Conservation (phyloP, 2,329 filamentous ascomycete genomes). For the Aspergillus quadricinctus region DNA sequence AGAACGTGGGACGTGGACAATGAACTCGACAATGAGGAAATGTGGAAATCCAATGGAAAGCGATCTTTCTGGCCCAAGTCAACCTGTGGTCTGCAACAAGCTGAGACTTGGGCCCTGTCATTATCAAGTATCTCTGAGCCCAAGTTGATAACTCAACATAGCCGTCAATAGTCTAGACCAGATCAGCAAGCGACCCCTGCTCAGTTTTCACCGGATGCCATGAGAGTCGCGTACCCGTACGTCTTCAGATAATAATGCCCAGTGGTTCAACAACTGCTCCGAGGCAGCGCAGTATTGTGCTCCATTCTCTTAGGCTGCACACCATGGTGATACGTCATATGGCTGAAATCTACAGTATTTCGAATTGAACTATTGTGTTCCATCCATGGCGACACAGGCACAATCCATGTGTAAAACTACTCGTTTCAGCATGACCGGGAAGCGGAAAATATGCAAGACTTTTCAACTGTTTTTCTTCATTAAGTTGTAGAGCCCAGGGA, state of each 20-base stretch:
- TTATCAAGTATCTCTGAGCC: neutral
- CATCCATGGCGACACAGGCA: neutral
- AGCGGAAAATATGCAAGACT: constrained; percentile 18
- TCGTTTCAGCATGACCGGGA: neutral
- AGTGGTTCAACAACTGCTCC: neutral
- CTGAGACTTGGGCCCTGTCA: neutral
- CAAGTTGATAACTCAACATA: too few relatives aligned
- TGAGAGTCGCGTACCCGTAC: neutral
- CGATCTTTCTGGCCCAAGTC: neutral
- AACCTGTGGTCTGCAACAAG: neutral
- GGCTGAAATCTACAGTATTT: neutral
- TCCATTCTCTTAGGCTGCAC: neutral
- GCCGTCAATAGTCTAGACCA: neutral
- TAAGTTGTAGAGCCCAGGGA: constrained; percentile 28
- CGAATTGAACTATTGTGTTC: neutral
- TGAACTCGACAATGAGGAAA: neutral
- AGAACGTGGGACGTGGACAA: neutral
- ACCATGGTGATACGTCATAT: neutral
- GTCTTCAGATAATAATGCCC: neutral
- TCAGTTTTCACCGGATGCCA: neutral
- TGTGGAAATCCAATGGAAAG: neutral
- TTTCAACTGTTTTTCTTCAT: constrained; percentile 40
- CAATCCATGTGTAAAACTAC: neutral
- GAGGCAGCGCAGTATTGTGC: neutral
- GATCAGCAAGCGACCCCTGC: too few relatives aligned